Percentiles rank a stretch among this genome's conserved stretches.
Evolutionary conservation across 331 rosid species (phyloP).

Genomic region (Quercus tomentella): DNA sequence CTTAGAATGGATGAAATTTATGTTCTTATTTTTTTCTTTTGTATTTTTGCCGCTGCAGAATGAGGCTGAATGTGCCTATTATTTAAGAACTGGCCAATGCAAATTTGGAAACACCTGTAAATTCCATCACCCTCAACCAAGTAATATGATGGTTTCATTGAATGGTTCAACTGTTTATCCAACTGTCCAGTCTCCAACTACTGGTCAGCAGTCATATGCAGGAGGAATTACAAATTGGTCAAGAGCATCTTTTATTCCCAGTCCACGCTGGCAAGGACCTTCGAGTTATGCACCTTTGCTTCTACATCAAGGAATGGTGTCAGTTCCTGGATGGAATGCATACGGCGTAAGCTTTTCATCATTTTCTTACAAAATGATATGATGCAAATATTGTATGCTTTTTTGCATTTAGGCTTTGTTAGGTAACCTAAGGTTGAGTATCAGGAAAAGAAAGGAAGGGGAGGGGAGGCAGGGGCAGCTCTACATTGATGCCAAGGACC

Average conservation of each 20-base stretch:
- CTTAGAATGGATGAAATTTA: slow-evolving; percentile 8
- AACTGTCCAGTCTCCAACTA: slow-evolving; percentile 79
- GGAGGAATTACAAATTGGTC: slow-evolving; percentile 92
- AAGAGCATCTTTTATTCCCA: slow-evolving; percentile 79
- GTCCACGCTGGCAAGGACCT: slow-evolving; percentile 97
- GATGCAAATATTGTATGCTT: background rate
- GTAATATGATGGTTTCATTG: slow-evolving; percentile 82
- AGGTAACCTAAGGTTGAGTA: background rate
- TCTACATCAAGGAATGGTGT: slow-evolving; percentile 92
- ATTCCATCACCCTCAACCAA: slow-evolving; percentile 95
- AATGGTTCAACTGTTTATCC: slow-evolving; percentile 82
- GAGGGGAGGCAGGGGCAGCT: no score
- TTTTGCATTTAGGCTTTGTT: background rate
- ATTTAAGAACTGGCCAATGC: slow-evolving; percentile 95
- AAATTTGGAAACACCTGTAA: slow-evolving; percentile 92
- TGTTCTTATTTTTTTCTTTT: slow-evolving; percentile 15
- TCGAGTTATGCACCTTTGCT: slow-evolving; percentile 81
- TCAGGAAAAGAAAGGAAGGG: no score
- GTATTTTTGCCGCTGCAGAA: slow-evolving; percentile 42
- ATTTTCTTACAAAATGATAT: slow-evolving; percentile 14
- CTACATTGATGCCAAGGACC: no score
- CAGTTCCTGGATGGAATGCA: slow-evolving; percentile 91
- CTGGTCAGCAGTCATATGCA: slow-evolving; percentile 78
- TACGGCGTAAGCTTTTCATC: slow-evolving; percentile 63
- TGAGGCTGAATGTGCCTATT: slow-evolving; percentile 84